Conservation (phyloP, 208 protist genomes). For the Trypanosoma mega region DNA sequence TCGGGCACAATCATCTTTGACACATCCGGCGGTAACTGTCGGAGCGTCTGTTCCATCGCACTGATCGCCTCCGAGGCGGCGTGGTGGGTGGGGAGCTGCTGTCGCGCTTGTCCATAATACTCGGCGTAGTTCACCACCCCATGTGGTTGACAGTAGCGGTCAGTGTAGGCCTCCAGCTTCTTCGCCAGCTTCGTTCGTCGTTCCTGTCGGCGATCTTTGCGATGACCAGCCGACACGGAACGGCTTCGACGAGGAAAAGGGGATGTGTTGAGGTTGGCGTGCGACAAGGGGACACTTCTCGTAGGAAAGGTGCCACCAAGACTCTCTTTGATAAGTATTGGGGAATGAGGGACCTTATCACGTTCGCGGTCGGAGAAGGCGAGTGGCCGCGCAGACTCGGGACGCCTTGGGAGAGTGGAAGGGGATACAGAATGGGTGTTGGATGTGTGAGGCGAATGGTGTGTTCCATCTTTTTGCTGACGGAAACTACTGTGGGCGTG, state of each 20-base stretch:
- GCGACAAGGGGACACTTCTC: no score
- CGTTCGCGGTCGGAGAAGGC: no score
- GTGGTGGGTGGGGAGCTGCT: slow-evolving; percentile 8
- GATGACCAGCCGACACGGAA: not conserved
- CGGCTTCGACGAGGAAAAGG: not conserved
- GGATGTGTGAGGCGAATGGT: no score
- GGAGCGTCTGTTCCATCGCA: slow-evolving; percentile 26
- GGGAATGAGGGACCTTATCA: no score
- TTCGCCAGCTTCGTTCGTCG: slow-evolving; percentile 27
- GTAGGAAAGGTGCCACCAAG: no score
- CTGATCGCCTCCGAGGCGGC: slow-evolving; percentile 16
- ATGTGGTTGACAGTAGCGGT: slow-evolving; percentile 36
- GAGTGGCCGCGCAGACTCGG: no score
- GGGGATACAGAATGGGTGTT: no score
- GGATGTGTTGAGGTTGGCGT: no score
- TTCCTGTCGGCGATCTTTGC: slow-evolving; percentile 22
- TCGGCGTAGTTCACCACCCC: slow-evolving; percentile 54
- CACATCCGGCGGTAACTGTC: slow-evolving; percentile 16
- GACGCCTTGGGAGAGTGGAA: no score
- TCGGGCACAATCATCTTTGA: slow-evolving; percentile 5
- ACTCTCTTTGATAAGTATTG: no score
- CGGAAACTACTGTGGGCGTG: not conserved
- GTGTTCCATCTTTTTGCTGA: slow-evolving; percentile 4
- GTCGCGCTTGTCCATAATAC: slow-evolving; percentile 50
- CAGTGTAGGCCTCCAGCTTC: slow-evolving; percentile 55